Conservation (phyloP, 345 rosid species). For the Populus pruinosa region DNA sequence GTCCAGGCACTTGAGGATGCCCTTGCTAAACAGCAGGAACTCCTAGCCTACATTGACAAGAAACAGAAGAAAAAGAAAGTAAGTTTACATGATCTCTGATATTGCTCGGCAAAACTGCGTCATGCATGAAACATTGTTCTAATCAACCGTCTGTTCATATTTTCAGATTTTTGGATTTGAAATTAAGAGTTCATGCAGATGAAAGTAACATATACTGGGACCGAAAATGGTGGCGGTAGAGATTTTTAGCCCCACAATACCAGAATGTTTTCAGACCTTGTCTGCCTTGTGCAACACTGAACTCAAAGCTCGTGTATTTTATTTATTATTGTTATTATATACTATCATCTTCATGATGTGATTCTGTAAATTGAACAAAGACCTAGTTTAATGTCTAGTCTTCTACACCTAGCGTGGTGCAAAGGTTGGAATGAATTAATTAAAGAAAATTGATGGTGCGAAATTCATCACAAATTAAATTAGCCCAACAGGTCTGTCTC, state of each 20-base stretch:
- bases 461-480: too few species aligned
- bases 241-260: slow-evolving; percentile 10
- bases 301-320: background rate
- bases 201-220: slow-evolving; percentile 9
- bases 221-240: slow-evolving; percentile 2
- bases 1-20: slow-evolving; percentile 48
- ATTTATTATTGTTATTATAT: background rate
- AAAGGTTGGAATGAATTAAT: too few species aligned
- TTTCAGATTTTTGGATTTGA: slow-evolving; percentile 31
- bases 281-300: slow-evolving; percentile 1
- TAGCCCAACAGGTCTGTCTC: too few species aligned
- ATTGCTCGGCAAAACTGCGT: background rate
- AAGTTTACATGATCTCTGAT: background rate
- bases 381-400: background rate
- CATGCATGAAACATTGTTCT: background rate
- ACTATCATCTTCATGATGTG: background rate
- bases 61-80: slow-evolving; percentile 32
- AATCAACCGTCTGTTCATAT: background rate
- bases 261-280: background rate
- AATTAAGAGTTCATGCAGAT: slow-evolving; percentile 14
- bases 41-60: slow-evolving; percentile 33
- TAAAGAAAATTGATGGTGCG: too few species aligned
- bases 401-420: too few species aligned
- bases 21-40: slow-evolving; percentile 31
- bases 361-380: background rate